Percentiles rank a stretch among this genome's conserved stretches.
These are phyloP conservation scores for Tetracladium setigerum DNA, from an alignment of 495 filamentous ascomycete species.

Conservation along the genomic window DNA sequence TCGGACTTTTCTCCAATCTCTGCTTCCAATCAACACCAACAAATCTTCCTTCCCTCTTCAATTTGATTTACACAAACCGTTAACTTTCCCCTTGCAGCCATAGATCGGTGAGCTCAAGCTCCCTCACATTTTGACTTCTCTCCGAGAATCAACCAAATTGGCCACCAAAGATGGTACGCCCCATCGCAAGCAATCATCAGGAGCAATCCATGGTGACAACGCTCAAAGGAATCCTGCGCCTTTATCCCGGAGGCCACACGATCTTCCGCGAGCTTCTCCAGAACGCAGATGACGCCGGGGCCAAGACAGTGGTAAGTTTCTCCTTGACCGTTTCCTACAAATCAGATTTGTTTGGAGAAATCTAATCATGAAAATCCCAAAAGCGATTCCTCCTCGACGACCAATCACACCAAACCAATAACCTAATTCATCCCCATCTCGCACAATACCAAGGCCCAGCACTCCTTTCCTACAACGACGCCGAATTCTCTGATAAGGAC, in stretches of 20 bases:
- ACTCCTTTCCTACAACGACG: slow-evolving; percentile 32
- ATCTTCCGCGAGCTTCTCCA: slow-evolving; percentile 30
- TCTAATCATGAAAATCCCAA: no score
- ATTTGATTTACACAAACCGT: no score
- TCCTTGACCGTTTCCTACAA: not conserved
- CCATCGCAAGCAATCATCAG: slow-evolving; percentile 5
- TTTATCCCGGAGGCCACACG: slow-evolving; percentile 28
- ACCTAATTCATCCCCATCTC: slow-evolving; percentile 26
- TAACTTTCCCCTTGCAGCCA: no score
- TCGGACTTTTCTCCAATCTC: no score
- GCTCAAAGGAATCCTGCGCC: slow-evolving; percentile 26
- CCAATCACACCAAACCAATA: slow-evolving; percentile 13
- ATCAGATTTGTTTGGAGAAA: not conserved
- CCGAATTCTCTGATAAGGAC: slow-evolving; percentile 26
- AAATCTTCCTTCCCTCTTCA: no score
- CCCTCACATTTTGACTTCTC: no score
- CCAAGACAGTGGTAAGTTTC: slow-evolving; percentile 19
- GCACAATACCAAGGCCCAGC: slow-evolving; percentile 32
- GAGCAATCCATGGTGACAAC: slow-evolving; percentile 10
- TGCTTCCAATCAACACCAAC: no score
- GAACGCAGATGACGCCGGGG: slow-evolving; percentile 31
- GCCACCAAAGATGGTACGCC: slow-evolving; percentile 9
- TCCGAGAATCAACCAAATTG: no score
- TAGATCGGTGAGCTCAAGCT: no score
- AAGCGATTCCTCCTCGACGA: slow-evolving; percentile 27